phyloP scores from a whole-genome alignment of 331 rosid genomes.

The Erythrophleum ivorense region DNA sequence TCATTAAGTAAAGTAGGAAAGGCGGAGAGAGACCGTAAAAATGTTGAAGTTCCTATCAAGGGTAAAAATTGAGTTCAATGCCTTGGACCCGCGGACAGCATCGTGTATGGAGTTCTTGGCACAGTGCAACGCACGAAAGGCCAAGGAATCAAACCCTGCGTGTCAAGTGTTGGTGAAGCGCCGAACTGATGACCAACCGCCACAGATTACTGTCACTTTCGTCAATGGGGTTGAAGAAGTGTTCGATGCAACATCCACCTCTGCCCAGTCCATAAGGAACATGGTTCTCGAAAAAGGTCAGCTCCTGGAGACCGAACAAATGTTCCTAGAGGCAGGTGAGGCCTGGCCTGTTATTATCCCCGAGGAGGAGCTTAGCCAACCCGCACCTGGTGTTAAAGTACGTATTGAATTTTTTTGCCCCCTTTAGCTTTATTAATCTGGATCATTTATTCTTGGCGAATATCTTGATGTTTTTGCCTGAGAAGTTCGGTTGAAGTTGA shows the following conservation, averaged over 20 bases:
- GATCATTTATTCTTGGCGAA: not conserved
- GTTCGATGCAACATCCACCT: conserved; percentile 75
- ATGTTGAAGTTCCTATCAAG: conserved; percentile 85
- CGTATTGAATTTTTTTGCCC: not conserved
- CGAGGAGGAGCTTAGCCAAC: conserved; percentile 61
- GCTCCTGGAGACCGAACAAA: conserved; percentile 80
- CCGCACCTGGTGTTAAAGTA: conserved; percentile 69
- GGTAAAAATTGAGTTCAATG: conserved; percentile 88
- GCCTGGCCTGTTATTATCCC: conserved; percentile 86
- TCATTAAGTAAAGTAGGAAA: not conserved
- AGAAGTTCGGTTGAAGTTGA: conserved; percentile 39
- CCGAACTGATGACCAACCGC: conserved; percentile 73
- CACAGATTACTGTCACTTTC: conserved; percentile 85
- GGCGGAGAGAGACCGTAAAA: conserved; percentile 20
- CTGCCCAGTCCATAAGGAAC: conserved; percentile 73
- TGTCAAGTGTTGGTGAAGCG: conserved; percentile 88
- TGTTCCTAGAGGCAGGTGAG: conserved; percentile 91
- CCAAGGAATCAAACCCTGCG: conserved; percentile 86
- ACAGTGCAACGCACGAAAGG: conserved; percentile 88
- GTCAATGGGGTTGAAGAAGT: conserved; percentile 79
- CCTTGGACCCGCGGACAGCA: conserved; percentile 85
- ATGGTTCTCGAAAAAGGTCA: conserved; percentile 85
- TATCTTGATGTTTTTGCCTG: not conserved
- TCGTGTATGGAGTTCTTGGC: conserved; percentile 95
- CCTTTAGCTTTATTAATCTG: not conserved